These are phyloP conservation scores for Hericium coralloides DNA, from an alignment of 768 basidiomycete genomes.

Conservation along the genomic window DNA sequence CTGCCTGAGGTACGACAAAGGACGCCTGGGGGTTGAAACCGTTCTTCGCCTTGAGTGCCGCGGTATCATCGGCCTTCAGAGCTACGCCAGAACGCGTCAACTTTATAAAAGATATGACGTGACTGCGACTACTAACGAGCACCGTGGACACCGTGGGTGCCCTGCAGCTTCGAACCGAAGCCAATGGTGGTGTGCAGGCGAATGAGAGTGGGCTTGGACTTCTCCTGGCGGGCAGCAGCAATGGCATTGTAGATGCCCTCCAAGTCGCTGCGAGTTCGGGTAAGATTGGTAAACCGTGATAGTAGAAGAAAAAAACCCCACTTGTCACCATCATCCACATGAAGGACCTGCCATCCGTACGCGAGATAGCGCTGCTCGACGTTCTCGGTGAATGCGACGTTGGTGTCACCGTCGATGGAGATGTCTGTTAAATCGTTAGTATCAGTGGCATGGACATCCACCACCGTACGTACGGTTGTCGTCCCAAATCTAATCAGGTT, in stretches of 20 bases:
- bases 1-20: slow-evolving; percentile 71
- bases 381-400: slow-evolving; percentile 89
- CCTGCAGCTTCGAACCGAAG: slow-evolving; percentile 86
- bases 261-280: slow-evolving; percentile 48
- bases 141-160: slow-evolving; percentile 92
- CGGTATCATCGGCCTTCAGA: slow-evolving; percentile 88
- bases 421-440: slow-evolving; percentile 51
- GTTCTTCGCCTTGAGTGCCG: slow-evolving; percentile 73
- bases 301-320: slow-evolving; percentile 25
- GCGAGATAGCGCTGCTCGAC: slow-evolving; percentile 81
- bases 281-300: not conserved
- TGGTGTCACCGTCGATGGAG: slow-evolving; percentile 92
- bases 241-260: slow-evolving; percentile 72
- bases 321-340: slow-evolving; percentile 74
- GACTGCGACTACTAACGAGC: slow-evolving; percentile 52
- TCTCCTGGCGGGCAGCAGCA: slow-evolving; percentile 64
- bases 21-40: slow-evolving; percentile 70
- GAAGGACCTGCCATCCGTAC: slow-evolving; percentile 92
- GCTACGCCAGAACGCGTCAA: slow-evolving; percentile 35
- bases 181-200: slow-evolving; percentile 86
- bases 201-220: slow-evolving; percentile 81
- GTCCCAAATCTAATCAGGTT: slow-evolving; percentile 64
- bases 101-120: not conserved
- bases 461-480: slow-evolving; percentile 69
- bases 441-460: not conserved